Evolutionary conservation across 2,329 filamentous ascomycete genomes (phyloP), one percentile per base, ranked within the genome.

Genomic region (Cladosporium sp.): DNA sequence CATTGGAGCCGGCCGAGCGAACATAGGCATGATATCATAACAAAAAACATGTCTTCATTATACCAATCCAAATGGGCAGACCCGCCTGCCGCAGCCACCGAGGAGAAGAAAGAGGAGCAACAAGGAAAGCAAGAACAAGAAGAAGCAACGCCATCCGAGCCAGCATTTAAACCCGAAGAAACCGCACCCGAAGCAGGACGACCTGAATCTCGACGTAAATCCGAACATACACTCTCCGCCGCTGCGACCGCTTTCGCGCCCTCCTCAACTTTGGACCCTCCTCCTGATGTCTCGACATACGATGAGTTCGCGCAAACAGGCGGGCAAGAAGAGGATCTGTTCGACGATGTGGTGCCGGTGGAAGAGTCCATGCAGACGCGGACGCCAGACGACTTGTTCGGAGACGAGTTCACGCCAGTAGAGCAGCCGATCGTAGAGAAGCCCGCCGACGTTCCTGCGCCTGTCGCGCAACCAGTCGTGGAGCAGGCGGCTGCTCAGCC

Each of bases 371-470:
- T 74, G 58, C 73, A 76, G 51, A 74, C 75, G 1, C 72, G 73
- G n/a, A 68, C 71, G 34, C 71, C 73, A 37, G 74, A 77, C 53
- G 74, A 77, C 54, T 65, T 77, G 4, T 76, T 77, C 62, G 74
- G 73, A 58, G 73, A 77, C 50, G 74, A 76, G 58, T 75, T 76
- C 55, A 74, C 68, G 7, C 74, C 74, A 9, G 67, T 73, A 7
- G 61, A 70, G 30, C 67, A 75, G 43, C 70, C 72, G 2, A 62
- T 71, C 8, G 64, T 72, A 1, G 67, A 62, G 29, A 51, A 59
- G 45, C 42, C 52, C 13, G 37, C 51, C 18, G 17, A 45, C 34
- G 24, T 43, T 41, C 19, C 37, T 8, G 18, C 32, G 18, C 34
- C 58, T 44, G 47, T 43, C 29, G 45, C 52, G 11, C 41, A 54